Evolutionary conservation across 768 basidiomycete species (phyloP).

Genomic region (Daedaleopsis nitida): DNA sequence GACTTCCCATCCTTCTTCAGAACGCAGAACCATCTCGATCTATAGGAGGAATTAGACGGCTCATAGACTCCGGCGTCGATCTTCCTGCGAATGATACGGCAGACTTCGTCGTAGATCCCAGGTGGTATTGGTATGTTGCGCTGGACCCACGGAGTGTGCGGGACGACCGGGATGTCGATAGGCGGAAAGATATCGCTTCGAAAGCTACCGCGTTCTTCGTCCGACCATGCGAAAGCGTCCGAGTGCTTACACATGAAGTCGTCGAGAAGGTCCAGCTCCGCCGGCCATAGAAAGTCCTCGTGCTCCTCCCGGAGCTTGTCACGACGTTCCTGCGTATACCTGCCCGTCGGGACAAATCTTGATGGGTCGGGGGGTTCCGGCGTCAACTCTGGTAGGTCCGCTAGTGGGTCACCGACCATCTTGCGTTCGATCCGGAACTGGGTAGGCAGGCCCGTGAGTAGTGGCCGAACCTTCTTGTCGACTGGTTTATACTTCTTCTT

Average conservation of each 20-base stretch:
- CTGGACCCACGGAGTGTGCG: slow-evolving; percentile 27
- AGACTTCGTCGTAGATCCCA: slow-evolving; percentile 31
- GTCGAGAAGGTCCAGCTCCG: neutral
- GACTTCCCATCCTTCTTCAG: slow-evolving; percentile 22
- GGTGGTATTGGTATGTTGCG: slow-evolving; percentile 30
- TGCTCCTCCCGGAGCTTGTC: neutral
- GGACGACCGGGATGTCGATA: slow-evolving; percentile 35
- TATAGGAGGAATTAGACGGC: slow-evolving; percentile 25
- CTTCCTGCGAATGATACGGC: slow-evolving; percentile 35
- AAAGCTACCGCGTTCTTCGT: slow-evolving; percentile 38
- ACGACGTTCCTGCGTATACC: slow-evolving; percentile 19
- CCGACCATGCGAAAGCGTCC: slow-evolving; percentile 41
- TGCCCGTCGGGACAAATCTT: neutral
- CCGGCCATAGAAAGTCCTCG: neutral
- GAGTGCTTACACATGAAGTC: slow-evolving; percentile 28
- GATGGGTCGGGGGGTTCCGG: slow-evolving; percentile 9
- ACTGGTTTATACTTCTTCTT: slow-evolving; percentile 28
- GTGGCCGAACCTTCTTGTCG: slow-evolving; percentile 18
- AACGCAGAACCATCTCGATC: slow-evolving; percentile 27
- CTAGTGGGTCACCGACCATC: slow-evolving; percentile 16
- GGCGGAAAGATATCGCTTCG: slow-evolving; percentile 28
- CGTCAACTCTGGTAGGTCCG: slow-evolving; percentile 3
- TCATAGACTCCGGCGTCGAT: slow-evolving; percentile 37
- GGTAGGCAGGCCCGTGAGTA: slow-evolving; percentile 12
- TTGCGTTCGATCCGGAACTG: slow-evolving; percentile 16